Conservation (phyloP, 345 rosid species). For the Cardamine resedifolia region DNA sequence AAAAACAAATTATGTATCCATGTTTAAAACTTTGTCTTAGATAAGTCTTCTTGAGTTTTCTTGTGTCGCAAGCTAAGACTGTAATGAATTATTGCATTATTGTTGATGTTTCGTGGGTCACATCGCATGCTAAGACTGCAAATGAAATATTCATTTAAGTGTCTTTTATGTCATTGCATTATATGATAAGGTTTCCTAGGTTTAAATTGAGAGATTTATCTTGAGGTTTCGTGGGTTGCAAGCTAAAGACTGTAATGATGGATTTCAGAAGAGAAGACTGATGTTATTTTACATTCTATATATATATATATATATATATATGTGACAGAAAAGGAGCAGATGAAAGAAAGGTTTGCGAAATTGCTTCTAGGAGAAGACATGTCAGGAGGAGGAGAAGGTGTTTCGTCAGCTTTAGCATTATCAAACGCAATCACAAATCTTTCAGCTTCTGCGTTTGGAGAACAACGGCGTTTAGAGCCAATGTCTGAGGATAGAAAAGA, state of each 20-base stretch:
- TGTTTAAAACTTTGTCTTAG: not conserved
- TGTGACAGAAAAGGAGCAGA: slow-evolving; percentile 32
- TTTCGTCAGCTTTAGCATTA: slow-evolving; percentile 71
- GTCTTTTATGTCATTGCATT: not conserved
- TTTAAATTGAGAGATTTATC: not conserved
- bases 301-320: too few species aligned
- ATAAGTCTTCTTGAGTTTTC: not conserved
- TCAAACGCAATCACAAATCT: slow-evolving; percentile 58
- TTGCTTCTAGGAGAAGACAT: slow-evolving; percentile 76
- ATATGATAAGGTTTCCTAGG: not conserved
- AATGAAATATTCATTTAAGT: not conserved
- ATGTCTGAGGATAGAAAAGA: slow-evolving; percentile 53
- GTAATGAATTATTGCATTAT: not conserved
- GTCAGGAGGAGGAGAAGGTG: slow-evolving; percentile 80
- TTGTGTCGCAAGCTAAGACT: not conserved
- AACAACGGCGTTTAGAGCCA: slow-evolving; percentile 52
- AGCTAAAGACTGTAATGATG: not conserved
- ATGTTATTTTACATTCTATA: not conserved
- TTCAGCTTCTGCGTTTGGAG: slow-evolving; percentile 53
- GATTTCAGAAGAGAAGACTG: not conserved
- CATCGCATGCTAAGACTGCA: not conserved
- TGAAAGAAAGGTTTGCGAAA: slow-evolving; percentile 66
- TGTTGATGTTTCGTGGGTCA: not conserved
- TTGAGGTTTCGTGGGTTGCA: not conserved
- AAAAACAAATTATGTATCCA: not conserved